These are phyloP conservation scores for Bimuria novae-zelandiae DNA, from an alignment of 2,329 filamentous ascomycete species.

Conservation along the genomic window DNA sequence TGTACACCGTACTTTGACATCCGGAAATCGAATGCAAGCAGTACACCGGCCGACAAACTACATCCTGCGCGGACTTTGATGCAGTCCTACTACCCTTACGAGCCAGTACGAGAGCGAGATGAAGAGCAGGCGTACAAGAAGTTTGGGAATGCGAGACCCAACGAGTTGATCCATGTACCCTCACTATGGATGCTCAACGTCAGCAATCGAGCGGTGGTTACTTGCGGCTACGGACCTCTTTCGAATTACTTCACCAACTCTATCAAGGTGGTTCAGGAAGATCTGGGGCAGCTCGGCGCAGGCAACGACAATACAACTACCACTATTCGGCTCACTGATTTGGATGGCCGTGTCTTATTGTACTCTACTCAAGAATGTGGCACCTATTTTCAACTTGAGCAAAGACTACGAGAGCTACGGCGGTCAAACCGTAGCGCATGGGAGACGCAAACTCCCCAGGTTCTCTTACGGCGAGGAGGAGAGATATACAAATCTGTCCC, in stretches of 20 bases:
- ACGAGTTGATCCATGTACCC: constrained; percentile 33
- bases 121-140: constrained; percentile 35
- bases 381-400: constrained; percentile 40
- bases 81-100: constrained; percentile 39
- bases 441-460: background rate
- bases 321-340: constrained; percentile 28
- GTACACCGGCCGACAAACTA: constrained; percentile 11
- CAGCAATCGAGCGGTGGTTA: constrained; percentile 28
- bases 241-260: constrained; percentile 31
- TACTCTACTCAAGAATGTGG: constrained; percentile 27
- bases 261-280: constrained; percentile 28
- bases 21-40: constrained; percentile 4
- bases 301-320: constrained; percentile 12
- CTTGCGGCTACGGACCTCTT: constrained; percentile 30
- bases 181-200: constrained; percentile 40
- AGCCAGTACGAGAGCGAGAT: constrained; percentile 36
- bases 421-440: background rate
- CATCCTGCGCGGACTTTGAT: constrained; percentile 34
- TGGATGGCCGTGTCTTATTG: constrained; percentile 24
- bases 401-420: constrained; percentile 28
- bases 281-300: constrained; percentile 17
- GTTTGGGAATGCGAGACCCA: constrained; percentile 22
- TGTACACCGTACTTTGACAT: constrained; percentile 36
- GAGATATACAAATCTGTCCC: constrained; percentile 18
- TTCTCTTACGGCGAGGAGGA: constrained; percentile 9